Evolutionary conservation across 2,329 filamentous ascomycete genomes (phyloP).

Genomic region (Ceratocystiopsis sp.): DNA sequence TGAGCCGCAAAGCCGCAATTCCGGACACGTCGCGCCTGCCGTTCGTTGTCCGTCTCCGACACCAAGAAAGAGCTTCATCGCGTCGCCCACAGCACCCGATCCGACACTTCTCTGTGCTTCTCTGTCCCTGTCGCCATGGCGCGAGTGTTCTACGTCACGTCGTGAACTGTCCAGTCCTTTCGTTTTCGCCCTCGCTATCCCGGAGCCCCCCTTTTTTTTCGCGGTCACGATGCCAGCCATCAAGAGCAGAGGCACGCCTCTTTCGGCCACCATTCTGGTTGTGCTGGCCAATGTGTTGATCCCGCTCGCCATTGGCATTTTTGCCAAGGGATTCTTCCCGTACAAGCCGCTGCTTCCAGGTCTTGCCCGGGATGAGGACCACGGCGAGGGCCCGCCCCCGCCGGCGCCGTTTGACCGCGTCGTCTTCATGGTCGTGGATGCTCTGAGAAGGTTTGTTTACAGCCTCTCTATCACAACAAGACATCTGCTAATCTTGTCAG

Average conservation of each 20-base stretch:
- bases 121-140: no score
- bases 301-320: conserved; percentile 55
- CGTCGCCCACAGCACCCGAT: no score
- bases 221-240: neutral
- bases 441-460: conserved; percentile 53
- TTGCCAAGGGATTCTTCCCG: conserved; percentile 88
- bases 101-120: no score
- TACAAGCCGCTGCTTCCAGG: conserved; percentile 91
- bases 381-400: conserved; percentile 38
- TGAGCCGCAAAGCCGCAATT: no score
- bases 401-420: conserved; percentile 69
- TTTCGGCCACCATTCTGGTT: conserved; percentile 27
- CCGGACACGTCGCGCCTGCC: no score
- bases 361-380: conserved; percentile 49
- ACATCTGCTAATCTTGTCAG: conserved; percentile 26
- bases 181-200: no score
- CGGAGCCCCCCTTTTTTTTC: no score
- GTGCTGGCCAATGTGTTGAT: conserved; percentile 60
- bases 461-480: no score
- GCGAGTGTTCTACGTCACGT: no score
- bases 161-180: no score
- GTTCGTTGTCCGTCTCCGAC: no score
- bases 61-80: no score
- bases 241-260: neutral
- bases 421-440: conserved; percentile 96